Conservation (phyloP, 345 rosid genomes). For the Syzygium jambos region DNA sequence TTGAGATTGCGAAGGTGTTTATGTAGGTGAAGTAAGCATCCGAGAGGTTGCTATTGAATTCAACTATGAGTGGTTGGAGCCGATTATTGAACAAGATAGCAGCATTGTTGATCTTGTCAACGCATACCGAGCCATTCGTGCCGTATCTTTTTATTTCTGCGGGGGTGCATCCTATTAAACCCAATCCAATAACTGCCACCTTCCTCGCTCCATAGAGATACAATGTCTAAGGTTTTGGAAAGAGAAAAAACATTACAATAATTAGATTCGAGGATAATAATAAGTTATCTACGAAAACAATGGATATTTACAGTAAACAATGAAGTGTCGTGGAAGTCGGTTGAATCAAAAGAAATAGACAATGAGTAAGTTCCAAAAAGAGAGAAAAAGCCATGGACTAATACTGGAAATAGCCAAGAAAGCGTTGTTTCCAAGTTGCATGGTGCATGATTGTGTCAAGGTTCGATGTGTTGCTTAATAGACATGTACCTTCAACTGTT, state of each 20-base stretch:
- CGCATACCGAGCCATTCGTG: conserved; percentile 10
- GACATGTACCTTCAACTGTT: neutral
- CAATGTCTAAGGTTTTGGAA: conserved; percentile 5
- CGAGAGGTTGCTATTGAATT: conserved; percentile 5
- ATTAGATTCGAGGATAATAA: neutral
- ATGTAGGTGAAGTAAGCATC: conserved; percentile 25
- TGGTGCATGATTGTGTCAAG: neutral
- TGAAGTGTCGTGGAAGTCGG: neutral
- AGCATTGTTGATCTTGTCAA: conserved; percentile 5
- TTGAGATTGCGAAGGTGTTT: neutral
- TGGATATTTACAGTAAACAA: neutral
- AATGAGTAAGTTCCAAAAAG: neutral
- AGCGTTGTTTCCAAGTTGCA: neutral
- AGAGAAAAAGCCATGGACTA: neutral
- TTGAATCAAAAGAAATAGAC: neutral
- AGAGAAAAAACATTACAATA: neutral
- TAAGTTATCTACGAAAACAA: neutral
- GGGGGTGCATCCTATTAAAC: conserved; percentile 17
- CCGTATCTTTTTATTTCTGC: conserved; percentile 4
- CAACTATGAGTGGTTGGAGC: conserved; percentile 7
- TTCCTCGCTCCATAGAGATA: conserved; percentile 29
- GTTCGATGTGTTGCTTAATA: too few relatives aligned
- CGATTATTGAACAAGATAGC: conserved; percentile 12
- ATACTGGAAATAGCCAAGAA: neutral
- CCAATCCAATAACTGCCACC: conserved; percentile 24